Evolutionary conservation across 2,329 filamentous ascomycete genomes (phyloP), one percentile per base, ranked within the genome.

Genomic region (Parascedosporium putredinis): DNA sequence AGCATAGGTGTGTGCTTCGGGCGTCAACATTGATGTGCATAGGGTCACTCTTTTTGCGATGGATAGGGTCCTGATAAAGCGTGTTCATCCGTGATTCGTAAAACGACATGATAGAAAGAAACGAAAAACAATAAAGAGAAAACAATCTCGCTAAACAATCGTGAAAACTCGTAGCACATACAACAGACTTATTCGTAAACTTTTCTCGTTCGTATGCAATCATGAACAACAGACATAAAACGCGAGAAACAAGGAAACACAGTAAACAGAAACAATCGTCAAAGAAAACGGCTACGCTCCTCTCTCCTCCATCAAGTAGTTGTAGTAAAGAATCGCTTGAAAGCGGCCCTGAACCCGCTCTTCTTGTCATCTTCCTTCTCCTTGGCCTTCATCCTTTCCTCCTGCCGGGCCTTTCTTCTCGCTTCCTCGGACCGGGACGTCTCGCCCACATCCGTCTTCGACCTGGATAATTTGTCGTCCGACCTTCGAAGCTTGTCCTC

Each of bases 331-430:
- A 55, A 45, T 51, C 42, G 34, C 49, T 54, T 54, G 20, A 54
- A 44, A n/a, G 38, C 50, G 18, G 50, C 54, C 5, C 52, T 49
- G 33, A 55, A 45, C 7, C 52, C 52, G 8, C 33, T 27, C 46
- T 51, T 51, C 52, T 52, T 54, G 36, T 50, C 47, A 10, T 36
- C 47, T 27, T 52, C 50, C 36, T 55, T 52, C 49, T 53, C 50
- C 48, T 52, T 51, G 16, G 47, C 52, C 49, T 44, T 46, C 33
- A 50, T 48, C 12, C 53, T 49, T 5, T 50, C 51, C 23, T 54
- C 53, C 24, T 44, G 36, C 23, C 51, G 44, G 8, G 48, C 51
- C 51, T 52, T 54, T 34, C 54, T 46, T 47, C 43, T 49, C 24
- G 46, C 47, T 23, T 51, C 49, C 29, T 55, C 54, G 5, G 33